Base-by-base conservation (phyloP, 306 rosid species). In the Cucurbita maxima region DNA sequence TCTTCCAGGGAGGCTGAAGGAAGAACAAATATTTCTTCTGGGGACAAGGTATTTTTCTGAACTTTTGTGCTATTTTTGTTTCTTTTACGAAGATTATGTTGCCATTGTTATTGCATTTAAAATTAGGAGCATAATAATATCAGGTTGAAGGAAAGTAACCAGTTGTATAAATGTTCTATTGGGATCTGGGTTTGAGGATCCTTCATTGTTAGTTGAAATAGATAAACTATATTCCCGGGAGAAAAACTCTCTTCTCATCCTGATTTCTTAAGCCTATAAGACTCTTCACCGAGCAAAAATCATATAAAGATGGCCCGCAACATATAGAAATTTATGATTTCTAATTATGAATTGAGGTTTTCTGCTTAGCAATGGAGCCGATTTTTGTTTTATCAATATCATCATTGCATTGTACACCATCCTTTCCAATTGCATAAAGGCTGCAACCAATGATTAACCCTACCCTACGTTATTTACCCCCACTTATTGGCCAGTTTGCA, bases 1-100 rank as follows among this genome's bases (percentile, higher is more conserved):
- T 89, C 96, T 79, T 89, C 91, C 30, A 85, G 97, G 54, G 97
- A 94, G 87, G 99, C 99, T 37, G 99, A 91, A 81, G 99, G 99
- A 66, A 85, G 96, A 85, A 88, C 97, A 68, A 94, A 91, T 83
- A 77, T 87, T 60, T 85, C 99, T 77, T 80, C 97, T 0, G 91
- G 92, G 72, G 99, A 91, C 74, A 94, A 91, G 98, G 98, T 94
- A 89, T 75, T 66, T 12, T 44, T 44, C 10, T 44, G 64, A 51
- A 72, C 10, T 56, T n/a, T 66, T 68, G 38, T 52, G 47, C 50
- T 36, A 71, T 71, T 8, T 15, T 52, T 37, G 55, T 43, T 68
- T 22, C 56, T 34, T 16, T 14, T 45, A 22, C 12, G 50, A 45
- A 20, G 36, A 43, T 47, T 61, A 30, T 62, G 38, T 41, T 55